Evolutionary conservation across 2,329 filamentous ascomycete genomes (phyloP).

Genomic region (Raffaelea ambrosiae): DNA sequence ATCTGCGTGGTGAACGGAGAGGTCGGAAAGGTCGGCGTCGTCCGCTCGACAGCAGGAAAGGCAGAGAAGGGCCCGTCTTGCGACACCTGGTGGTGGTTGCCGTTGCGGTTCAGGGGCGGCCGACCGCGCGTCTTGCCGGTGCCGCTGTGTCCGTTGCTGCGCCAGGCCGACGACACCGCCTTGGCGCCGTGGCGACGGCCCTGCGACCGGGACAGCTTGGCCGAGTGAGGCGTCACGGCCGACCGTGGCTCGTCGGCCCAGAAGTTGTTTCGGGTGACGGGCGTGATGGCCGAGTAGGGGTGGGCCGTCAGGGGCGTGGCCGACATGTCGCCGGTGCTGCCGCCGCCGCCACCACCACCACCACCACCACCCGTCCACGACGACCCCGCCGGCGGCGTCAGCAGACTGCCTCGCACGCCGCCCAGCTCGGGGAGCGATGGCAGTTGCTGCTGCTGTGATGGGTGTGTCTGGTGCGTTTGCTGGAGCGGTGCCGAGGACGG

Average conservation of each 20-base stretch:
- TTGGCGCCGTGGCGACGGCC: conserved; percentile 66
- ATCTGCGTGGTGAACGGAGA: background rate
- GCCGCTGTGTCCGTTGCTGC: conserved; percentile 51
- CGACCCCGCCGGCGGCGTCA: conserved; percentile 22
- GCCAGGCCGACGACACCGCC: conserved; percentile 87
- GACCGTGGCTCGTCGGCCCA: conserved; percentile 66
- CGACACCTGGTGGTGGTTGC: conserved; percentile 13
- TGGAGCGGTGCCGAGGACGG: background rate
- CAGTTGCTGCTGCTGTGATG: background rate
- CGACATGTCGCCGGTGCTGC: conserved; percentile 31
- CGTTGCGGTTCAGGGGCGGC: conserved; percentile 64
- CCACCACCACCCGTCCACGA: conserved; percentile 28
- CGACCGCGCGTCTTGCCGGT: conserved; percentile 69
- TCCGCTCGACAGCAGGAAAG: conserved; percentile 47
- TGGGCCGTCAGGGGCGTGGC: conserved; percentile 61
- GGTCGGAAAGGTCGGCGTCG: background rate
- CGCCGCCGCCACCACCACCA: background rate
- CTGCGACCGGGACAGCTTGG: conserved; percentile 30
- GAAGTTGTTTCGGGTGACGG: conserved; percentile 43
- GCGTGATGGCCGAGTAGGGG: conserved; percentile 71
- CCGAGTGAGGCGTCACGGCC: conserved; percentile 57
- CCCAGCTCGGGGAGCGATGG: conserved; percentile 9
- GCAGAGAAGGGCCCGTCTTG: conserved; percentile 57
- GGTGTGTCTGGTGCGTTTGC: background rate
- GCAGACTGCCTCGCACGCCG: background rate